Evolutionary conservation across 2,329 filamentous ascomycete species (phyloP).

Genomic region (Pezicula rhizophila): DNA sequence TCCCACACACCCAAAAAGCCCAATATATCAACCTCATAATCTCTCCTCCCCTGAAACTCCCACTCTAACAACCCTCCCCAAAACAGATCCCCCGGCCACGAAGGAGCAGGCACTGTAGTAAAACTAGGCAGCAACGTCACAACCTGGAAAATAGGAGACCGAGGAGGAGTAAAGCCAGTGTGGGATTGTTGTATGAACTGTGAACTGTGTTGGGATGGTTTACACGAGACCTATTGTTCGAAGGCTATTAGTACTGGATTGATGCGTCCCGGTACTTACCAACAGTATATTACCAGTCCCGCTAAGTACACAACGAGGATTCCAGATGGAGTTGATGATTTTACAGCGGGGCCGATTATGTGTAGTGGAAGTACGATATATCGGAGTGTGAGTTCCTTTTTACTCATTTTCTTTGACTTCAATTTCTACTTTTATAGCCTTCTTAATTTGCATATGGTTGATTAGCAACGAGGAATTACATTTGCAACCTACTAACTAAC

Average conservation of each 20-base stretch:
- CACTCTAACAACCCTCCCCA: too few species aligned
- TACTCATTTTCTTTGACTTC: too few species aligned
- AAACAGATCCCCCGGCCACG: slow-evolving; percentile 40
- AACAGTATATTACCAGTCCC: slow-evolving; percentile 6
- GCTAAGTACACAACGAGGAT: slow-evolving; percentile 6
- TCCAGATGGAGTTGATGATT: slow-evolving; percentile 7
- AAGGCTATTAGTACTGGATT: slow-evolving; percentile 2
- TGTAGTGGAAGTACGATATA: slow-evolving; percentile 4
- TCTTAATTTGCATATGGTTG: too few species aligned
- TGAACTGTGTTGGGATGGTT: slow-evolving; percentile 19
- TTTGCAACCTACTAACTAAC: too few species aligned
- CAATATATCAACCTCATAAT: too few species aligned
- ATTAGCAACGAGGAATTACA: too few species aligned
- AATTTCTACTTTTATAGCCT: too few species aligned
- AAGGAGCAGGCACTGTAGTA: slow-evolving; percentile 52
- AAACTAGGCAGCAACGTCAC: slow-evolving; percentile 47
- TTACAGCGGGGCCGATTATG: slow-evolving; percentile 7
- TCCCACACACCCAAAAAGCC: too few species aligned
- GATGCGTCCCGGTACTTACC: slow-evolving; percentile 2
- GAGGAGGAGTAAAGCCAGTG: slow-evolving; percentile 46
- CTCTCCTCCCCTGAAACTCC: too few species aligned
- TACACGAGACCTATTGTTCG: slow-evolving; percentile 2
- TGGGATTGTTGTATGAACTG: slow-evolving; percentile 45
- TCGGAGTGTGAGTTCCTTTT: slow-evolving; percentile 1
- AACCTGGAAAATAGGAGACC: slow-evolving; percentile 45